Conservation (phyloP, 495 filamentous ascomycete species). For the Penicillium egyptiacum region DNA sequence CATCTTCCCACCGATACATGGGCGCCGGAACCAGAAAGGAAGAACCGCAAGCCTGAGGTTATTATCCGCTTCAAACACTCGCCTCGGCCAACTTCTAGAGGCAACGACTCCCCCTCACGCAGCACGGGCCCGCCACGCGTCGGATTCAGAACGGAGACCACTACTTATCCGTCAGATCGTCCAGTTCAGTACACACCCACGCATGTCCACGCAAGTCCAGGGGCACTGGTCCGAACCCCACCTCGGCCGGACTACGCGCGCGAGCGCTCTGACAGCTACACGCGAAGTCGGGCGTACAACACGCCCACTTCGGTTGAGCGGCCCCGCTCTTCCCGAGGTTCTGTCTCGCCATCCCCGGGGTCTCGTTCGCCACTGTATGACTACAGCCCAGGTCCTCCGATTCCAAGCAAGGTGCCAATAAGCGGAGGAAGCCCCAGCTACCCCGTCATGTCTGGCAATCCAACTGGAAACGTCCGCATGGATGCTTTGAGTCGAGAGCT, state of each 20-base stretch:
- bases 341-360: conserved; percentile 34
- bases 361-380: conserved; percentile 39
- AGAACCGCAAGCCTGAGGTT: conserved; percentile 59
- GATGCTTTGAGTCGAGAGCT: conserved; percentile 76
- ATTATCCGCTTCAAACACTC: conserved; percentile 52
- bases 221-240: conserved; percentile 23
- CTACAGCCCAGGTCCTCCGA: conserved; percentile 54
- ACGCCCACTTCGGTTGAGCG: conserved; percentile 27
- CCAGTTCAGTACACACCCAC: conserved; percentile 21
- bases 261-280: conserved; percentile 25
- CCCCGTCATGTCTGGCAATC: conserved; percentile 32
- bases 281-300: conserved; percentile 26
- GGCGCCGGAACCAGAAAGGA: conserved; percentile 90
- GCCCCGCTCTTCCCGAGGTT: conserved; percentile 32
- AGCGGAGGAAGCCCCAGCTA: conserved; percentile 35
- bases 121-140: conserved; percentile 22
- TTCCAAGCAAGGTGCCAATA: conserved; percentile 75
- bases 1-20: conserved; percentile 87
- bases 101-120: conserved; percentile 21
- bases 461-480: conserved; percentile 42
- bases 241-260: conserved; percentile 26
- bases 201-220: conserved; percentile 19
- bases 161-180: conserved; percentile 18
- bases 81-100: conserved; percentile 35
- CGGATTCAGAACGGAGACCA: conserved; percentile 25